phyloP scores from a whole-genome alignment of 306 rosid genomes.

The Cicer arietinum region DNA sequence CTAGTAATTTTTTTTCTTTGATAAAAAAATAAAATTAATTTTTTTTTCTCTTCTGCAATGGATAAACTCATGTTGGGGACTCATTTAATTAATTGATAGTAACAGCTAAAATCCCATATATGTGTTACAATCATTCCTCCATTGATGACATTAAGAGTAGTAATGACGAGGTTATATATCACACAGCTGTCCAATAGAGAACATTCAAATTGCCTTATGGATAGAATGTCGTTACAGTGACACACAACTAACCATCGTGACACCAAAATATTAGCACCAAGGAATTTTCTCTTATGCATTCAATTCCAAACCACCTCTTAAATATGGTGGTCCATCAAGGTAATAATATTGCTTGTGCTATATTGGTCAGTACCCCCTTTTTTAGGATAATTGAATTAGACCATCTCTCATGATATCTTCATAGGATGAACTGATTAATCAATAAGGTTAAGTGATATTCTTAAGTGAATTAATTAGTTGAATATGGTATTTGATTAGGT shows the following conservation, averaged over 20 bases:
- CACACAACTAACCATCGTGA: conserved; percentile 43
- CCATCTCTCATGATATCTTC: too few relatives aligned
- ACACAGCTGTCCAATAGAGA: conserved; percentile 40
- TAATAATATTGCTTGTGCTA: conserved; percentile 35
- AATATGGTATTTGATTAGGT: too few relatives aligned
- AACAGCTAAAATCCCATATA: not conserved
- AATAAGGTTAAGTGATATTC: too few relatives aligned
- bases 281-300: conserved; percentile 44
- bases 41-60: not conserved
- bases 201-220: conserved; percentile 28
- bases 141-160: conserved; percentile 12
- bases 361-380: not conserved
- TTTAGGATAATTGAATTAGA: too few relatives aligned
- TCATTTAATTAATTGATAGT: not conserved
- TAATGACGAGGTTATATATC: conserved; percentile 29
- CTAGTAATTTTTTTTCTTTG: too few relatives aligned
- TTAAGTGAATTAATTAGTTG: too few relatives aligned
- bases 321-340: conserved; percentile 54
- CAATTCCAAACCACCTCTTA: conserved; percentile 52
- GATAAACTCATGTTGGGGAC: not conserved
- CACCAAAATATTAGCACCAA: conserved; percentile 39
- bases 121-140: conserved; percentile 20
- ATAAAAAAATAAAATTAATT: too few relatives aligned
- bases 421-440: too few relatives aligned
- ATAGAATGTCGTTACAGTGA: conserved; percentile 57